Evolutionary conservation across 208 protist species (phyloP), one percentile per base, ranked within the genome.

Genomic region (Angomonas deanei): DNA sequence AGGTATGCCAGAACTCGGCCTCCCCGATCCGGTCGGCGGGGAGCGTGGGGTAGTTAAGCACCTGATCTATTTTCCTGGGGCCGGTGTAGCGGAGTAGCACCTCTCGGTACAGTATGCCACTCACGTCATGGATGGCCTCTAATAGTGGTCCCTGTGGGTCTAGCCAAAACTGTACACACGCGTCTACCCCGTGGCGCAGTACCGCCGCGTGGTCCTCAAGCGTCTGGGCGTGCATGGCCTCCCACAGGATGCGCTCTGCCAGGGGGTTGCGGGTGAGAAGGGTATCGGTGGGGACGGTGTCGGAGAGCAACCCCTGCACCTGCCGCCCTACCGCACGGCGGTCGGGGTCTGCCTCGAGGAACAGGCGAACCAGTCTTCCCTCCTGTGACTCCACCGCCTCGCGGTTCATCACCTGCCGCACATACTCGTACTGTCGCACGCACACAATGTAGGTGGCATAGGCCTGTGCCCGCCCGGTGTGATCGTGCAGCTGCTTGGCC

Each of bases 221-320:
- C 2, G 70, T 76, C 49, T 66, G 47, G 6, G 81, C 78, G 63
- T 88, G 81, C 86, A 93, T 93, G 4, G 86, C 82, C 57, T 80
- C 74, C 86, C 86, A 91, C 75, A 93, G 66, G 23, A 93, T 61
- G 23, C 63, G 36, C 71, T 93, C 86, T n/a, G 83, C 78, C 21
- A 72, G 21, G 11, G 64, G 61, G 58, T 88, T 84, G 60, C 87
- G 80, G 32, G 82, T 93, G 23, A 93, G 76, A 26, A 88, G 64
- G 39, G 75, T 60, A 15, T 61, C 64, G 17, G 67, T 54, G 8
- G 66, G 65, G 13, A 82, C 63, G 36, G 69, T 53, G 66, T 86
- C 68, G 61, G 84, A 76, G 33, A 90, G 68, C 28, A 88, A 60
- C 23, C 64, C 69, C 76, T 85, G 78, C 59, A 91, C 81, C 68